Evolutionary conservation across 2,329 filamentous ascomycete species (phyloP).

Genomic region (Colletotrichum abscissum): DNA sequence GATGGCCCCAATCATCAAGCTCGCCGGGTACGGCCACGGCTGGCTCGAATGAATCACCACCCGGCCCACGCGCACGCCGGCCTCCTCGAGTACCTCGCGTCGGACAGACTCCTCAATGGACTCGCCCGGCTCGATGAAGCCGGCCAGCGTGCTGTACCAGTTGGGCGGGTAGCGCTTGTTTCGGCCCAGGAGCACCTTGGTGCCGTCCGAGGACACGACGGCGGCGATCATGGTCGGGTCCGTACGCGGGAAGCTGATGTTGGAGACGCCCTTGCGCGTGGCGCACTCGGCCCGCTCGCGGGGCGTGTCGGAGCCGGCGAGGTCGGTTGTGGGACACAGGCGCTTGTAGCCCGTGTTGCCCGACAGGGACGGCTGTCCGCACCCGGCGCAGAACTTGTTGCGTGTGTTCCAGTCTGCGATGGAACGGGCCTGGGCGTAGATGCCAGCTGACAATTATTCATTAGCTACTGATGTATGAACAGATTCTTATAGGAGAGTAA

Average conservation of each 20-base stretch:
- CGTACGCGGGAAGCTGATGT: slow-evolving; percentile 90
- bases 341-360: slow-evolving; percentile 85
- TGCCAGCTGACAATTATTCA: slow-evolving; percentile 70
- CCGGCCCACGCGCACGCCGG: slow-evolving; percentile 79
- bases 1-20: slow-evolving; percentile 88
- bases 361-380: slow-evolving; percentile 84
- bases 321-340: slow-evolving; percentile 79
- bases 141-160: slow-evolving; percentile 91
- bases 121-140: slow-evolving; percentile 88
- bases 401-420: slow-evolving; percentile 94
- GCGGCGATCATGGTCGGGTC: slow-evolving; percentile 97
- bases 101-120: slow-evolving; percentile 87
- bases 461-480: slow-evolving; percentile 21
- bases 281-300: slow-evolving; percentile 76
- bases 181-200: slow-evolving; percentile 84
- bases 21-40: slow-evolving; percentile 89
- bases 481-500: not conserved
- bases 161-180: slow-evolving; percentile 83
- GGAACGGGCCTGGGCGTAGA: slow-evolving; percentile 89
- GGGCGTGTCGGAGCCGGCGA: slow-evolving; percentile 56
- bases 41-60: slow-evolving; percentile 87
- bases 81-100: slow-evolving; percentile 88
- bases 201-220: slow-evolving; percentile 83
- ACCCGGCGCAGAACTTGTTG: slow-evolving; percentile 91
- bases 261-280: slow-evolving; percentile 87